Percentiles rank a stretch among this genome's conserved stretches.
These are phyloP conservation scores for Blepharisma stoltei DNA, from an alignment of 73 alveolate genomes.

Conservation along the genomic window DNA sequence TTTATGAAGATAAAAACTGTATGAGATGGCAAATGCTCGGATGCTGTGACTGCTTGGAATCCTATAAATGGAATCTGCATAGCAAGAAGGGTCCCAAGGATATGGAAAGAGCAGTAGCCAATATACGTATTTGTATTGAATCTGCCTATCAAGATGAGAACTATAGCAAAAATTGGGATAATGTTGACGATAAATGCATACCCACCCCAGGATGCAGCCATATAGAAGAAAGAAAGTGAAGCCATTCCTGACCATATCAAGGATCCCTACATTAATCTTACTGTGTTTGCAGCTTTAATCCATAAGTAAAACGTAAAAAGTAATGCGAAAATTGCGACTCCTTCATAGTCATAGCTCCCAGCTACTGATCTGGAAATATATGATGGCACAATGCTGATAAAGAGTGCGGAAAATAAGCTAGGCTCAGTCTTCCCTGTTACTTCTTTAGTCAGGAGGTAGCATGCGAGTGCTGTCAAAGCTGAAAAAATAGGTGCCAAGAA, in stretches of 20 bases:
- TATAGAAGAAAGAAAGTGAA: slow-evolving; percentile 60
- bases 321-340: slow-evolving; percentile 85
- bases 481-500: slow-evolving; percentile 98
- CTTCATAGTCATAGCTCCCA: slow-evolving; percentile 98
- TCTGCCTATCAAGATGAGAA: slow-evolving; percentile 79
- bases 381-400: slow-evolving; percentile 95
- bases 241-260: slow-evolving; percentile 40
- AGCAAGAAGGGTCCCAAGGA: slow-evolving; percentile 86
- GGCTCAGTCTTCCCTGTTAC: slow-evolving; percentile 96
- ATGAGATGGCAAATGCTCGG: slow-evolving; percentile 89
- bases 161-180: slow-evolving; percentile 83
- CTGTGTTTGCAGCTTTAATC: slow-evolving; percentile 82
- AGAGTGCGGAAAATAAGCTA: slow-evolving; percentile 94
- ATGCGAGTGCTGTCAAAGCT: slow-evolving; percentile 92
- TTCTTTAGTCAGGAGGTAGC: slow-evolving; percentile 94
- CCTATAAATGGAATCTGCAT: slow-evolving; percentile 92
- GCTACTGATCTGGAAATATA: slow-evolving; percentile 98
- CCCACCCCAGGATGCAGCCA: slow-evolving; percentile 97
- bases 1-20: slow-evolving; percentile 73
- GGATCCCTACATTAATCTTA: slow-evolving; percentile 68
- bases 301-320: slow-evolving; percentile 77
- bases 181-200: slow-evolving; percentile 89
- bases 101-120: slow-evolving; percentile 77
- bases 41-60: slow-evolving; percentile 57
- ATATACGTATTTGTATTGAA: slow-evolving; percentile 77